Conservation (phyloP, 2,329 filamentous ascomycete species). For the Nemania diffusa region DNA sequence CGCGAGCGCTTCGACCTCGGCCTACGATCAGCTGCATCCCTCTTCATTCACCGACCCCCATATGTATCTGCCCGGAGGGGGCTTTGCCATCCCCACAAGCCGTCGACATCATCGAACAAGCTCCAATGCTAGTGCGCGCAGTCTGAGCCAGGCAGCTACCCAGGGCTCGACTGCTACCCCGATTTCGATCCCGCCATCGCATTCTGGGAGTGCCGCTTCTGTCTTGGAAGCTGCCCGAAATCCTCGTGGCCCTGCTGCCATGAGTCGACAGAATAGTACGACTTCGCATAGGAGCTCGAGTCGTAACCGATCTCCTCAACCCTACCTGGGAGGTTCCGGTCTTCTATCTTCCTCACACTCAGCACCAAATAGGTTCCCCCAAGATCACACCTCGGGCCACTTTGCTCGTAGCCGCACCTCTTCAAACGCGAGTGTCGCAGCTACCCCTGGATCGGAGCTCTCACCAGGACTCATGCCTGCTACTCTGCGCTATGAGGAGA, state of each 20-base stretch:
- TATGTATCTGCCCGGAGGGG: conserved; percentile 66
- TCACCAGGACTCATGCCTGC: conserved; percentile 66
- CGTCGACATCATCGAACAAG: conserved; percentile 68
- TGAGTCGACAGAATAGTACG: conserved; percentile 64
- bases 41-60: conserved; percentile 60
- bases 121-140: conserved; percentile 65
- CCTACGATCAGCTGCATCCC: conserved; percentile 53
- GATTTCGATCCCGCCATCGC: conserved; percentile 46
- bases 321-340: conserved; percentile 43
- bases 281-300: conserved; percentile 64
- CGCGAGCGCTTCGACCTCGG: conserved; percentile 62
- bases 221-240: conserved; percentile 59
- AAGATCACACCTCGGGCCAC: conserved; percentile 45
- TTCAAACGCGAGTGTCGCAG: conserved; percentile 55
- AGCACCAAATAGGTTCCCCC: conserved; percentile 57
- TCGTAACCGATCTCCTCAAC: conserved; percentile 51
- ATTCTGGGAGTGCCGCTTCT: conserved; percentile 53
- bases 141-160: conserved; percentile 57
- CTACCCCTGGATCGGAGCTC: conserved; percentile 57
- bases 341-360: conserved; percentile 55
- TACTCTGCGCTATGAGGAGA: conserved; percentile 71
- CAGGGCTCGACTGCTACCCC: conserved; percentile 52
- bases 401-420: conserved; percentile 48
- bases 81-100: conserved; percentile 65
- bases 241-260: conserved; percentile 53